Base-by-base conservation (phyloP, 179 eudicot genomes). In the Sideroxylon spinosum region DNA sequence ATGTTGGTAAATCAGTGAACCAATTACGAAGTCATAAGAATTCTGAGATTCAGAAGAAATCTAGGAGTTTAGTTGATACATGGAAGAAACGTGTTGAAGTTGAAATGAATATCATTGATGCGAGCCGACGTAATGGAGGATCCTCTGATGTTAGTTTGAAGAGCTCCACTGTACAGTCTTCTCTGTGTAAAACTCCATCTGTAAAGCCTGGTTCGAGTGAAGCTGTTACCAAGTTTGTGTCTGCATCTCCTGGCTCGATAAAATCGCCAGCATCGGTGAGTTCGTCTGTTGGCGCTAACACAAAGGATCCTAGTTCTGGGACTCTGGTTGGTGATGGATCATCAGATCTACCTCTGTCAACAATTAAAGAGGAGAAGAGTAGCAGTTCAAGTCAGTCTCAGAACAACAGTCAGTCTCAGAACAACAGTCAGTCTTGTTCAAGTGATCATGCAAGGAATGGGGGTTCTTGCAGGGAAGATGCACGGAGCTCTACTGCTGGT, bases 11-110 rank as follows among this genome's bases (percentile, higher is more conserved):
- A 79, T 94, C 98, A 72, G 98, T 94, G 59, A 94, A 94, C 81
- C 90, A 88, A 81, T 78, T 94, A 49, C 86, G 98, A 7, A 80
- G 88, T 0, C 93, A 93, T 72, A 93, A 86, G 78, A 94, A 94
- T 68, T 78, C 86, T 0, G 98, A 94, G 74, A 91, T 94, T 82
- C 98, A 94, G 86, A 91, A 85, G 86, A 94, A 94, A 84, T 92
- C 98, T 0, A 86, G 94, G 84, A 86, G 84, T 79, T 86, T 94
- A 77, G 97, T 94, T 68, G 97, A 91, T 85, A 93, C 91, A 32
- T 94, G 98, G 98, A 94, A 94, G 86, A 94, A 91, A 82, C 93
- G 97, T 50, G 98, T 94, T 37, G 97, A 93, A 86, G 96, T 90
- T 46, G 98, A 94, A 80, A 90, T 94, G 94, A 91, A 79, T 73